Conservation (phyloP, 805 yeast species). For the Pichia sporocuriosa region DNA sequence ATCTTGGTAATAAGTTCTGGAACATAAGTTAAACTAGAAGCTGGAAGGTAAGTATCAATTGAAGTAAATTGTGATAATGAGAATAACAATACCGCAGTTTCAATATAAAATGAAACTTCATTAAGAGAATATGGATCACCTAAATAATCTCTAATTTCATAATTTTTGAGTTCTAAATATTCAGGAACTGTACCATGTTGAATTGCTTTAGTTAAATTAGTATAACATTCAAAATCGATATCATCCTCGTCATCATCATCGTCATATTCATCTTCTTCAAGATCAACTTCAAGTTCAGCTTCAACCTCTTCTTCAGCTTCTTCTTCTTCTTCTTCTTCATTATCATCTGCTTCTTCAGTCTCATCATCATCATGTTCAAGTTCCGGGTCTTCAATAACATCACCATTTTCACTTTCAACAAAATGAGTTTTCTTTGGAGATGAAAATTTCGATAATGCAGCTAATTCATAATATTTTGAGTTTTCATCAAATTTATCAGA, state of each 20-base stretch:
- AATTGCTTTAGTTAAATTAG: conserved; percentile 9
- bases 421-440: conserved; percentile 14
- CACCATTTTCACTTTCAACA: conserved; percentile 14
- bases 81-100: conserved; percentile 17
- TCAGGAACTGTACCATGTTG: conserved; percentile 12
- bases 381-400: conserved; percentile 10
- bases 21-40: conserved; percentile 18
- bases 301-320: conserved; percentile 49
- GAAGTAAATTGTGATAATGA: conserved; percentile 16
- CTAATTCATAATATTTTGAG: conserved; percentile 26
- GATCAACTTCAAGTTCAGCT: conserved; percentile 72
- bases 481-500: conserved; percentile 17
- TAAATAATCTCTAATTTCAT: conserved; percentile 26
- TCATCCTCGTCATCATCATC: conserved; percentile 44
- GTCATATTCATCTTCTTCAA: conserved; percentile 51
- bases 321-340: conserved; percentile 10
- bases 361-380: conserved; percentile 74
- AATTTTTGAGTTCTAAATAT: conserved; percentile 21
- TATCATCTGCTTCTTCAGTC: conserved; percentile 55
- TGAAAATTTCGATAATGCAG: conserved; percentile 13
- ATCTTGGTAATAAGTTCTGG: conserved; percentile 18
- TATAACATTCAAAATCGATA: conserved; percentile 9
- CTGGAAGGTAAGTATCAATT: conserved; percentile 23
- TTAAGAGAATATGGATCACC: conserved; percentile 30
- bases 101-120: conserved; percentile 21